Percentiles rank a stretch among this genome's conserved stretches.
These are phyloP conservation scores for Tricholomella constricta DNA, from an alignment of 768 basidiomycete genomes.

Conservation along the genomic window DNA sequence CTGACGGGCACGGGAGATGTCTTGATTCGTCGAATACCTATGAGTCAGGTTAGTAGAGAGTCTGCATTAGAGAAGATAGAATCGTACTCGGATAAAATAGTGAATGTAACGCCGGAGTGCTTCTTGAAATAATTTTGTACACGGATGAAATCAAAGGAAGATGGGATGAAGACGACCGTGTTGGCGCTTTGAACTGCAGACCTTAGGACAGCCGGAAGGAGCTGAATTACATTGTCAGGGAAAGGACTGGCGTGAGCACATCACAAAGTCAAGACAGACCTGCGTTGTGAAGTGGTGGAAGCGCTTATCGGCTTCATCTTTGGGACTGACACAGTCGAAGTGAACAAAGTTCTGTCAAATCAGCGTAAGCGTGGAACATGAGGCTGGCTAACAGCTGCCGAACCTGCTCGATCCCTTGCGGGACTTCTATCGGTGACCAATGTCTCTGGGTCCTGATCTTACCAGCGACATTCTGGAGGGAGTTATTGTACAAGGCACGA, in stretches of 20 bases:
- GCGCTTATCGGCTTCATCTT: constrained; percentile 84
- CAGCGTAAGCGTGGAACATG: not conserved
- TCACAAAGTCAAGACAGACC: constrained; percentile 37
- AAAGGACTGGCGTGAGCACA: not conserved
- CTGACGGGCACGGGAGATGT: constrained; percentile 91
- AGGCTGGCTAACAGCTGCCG: constrained; percentile 18
- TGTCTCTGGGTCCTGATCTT: constrained; percentile 69
- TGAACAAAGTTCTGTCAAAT: constrained; percentile 61
- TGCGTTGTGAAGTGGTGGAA: constrained; percentile 88
- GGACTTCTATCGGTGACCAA: constrained; percentile 78
- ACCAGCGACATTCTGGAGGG: constrained; percentile 82
- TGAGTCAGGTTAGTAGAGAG: not conserved
- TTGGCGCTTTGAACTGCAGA: constrained; percentile 93
- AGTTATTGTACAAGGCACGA: constrained; percentile 73
- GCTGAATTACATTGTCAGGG: constrained; percentile 39
- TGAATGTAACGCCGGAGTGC: constrained; percentile 65
- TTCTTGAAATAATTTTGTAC: constrained; percentile 87
- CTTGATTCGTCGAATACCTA: constrained; percentile 91
- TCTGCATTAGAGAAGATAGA: not conserved
- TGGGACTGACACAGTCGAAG: constrained; percentile 71
- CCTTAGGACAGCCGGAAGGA: constrained; percentile 81
- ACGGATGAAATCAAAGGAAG: constrained; percentile 95
- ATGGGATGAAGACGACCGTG: constrained; percentile 88
- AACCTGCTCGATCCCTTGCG: constrained; percentile 83
- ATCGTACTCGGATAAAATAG: constrained; percentile 87